Conservation (phyloP, 2,329 filamentous ascomycete genomes). For the Cladosporium sp. region DNA sequence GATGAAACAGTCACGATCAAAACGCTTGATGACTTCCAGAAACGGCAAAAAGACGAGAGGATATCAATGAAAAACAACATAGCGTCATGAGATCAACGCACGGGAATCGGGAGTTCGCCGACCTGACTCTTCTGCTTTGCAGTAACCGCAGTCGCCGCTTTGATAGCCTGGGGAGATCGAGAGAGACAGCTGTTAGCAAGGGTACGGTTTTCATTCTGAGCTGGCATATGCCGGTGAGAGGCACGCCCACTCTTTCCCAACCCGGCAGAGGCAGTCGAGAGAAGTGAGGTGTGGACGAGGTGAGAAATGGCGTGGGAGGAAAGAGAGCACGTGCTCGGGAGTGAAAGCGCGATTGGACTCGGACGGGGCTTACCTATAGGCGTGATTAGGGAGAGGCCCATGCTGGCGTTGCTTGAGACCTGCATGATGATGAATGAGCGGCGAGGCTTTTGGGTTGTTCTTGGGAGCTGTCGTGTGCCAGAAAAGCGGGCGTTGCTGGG, state of each 20-base stretch:
- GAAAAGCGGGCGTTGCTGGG: neutral
- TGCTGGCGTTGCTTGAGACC: constrained; percentile 16
- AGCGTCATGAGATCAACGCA: constrained; percentile 34
- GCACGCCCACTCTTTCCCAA: constrained; percentile 2
- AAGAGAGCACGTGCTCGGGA: constrained; percentile 21
- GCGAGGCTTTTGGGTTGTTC: neutral
- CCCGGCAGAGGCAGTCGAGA: neutral
- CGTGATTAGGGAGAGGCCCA: constrained; percentile 25
- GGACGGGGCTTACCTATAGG: constrained; percentile 27
- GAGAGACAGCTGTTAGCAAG: neutral
- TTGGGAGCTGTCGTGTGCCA: neutral
- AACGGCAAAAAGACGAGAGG: too few relatives aligned
- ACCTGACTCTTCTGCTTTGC: constrained; percentile 45
- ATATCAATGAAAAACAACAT: neutral
- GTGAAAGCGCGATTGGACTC: constrained; percentile 19
- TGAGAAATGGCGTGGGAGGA: neutral
- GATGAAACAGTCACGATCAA: too few relatives aligned
- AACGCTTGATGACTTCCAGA: too few relatives aligned
- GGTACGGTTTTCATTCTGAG: neutral
- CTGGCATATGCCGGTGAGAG: constrained; percentile 5
- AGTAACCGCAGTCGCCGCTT: constrained; percentile 48
- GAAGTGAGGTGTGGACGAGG: neutral
- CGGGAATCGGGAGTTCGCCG: constrained; percentile 45
- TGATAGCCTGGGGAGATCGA: constrained; percentile 42
- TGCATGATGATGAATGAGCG: constrained; percentile 20